A percentile compares a stretch with the other conserved stretches of the same genome.
Evolutionary conservation across 2,329 filamentous ascomycete species (phyloP).

Genomic region (Cercospora citrullina): DNA sequence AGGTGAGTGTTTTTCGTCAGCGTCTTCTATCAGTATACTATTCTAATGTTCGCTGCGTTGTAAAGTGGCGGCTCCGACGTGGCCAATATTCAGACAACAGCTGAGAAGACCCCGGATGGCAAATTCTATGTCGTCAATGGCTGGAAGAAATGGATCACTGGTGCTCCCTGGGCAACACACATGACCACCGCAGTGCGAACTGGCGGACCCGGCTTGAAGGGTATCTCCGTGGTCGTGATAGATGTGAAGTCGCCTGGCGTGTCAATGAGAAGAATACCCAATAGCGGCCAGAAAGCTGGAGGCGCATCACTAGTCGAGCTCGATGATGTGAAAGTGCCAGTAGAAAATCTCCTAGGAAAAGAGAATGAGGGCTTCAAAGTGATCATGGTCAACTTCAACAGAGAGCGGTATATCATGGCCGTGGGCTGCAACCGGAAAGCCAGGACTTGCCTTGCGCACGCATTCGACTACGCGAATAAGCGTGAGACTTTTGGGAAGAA

Average conservation of each 20-base stretch:
- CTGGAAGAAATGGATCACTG: slow-evolving; percentile 62
- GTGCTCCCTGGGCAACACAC: slow-evolving; percentile 43
- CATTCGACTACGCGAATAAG: slow-evolving; percentile 37
- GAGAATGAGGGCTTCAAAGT: slow-evolving; percentile 59
- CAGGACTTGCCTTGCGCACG: slow-evolving; percentile 35
- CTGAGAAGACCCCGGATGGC: slow-evolving; percentile 46
- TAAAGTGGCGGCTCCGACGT: slow-evolving; percentile 60
- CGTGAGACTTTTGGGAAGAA: slow-evolving; percentile 40
- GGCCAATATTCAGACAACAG: slow-evolving; percentile 62
- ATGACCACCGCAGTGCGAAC: slow-evolving; percentile 61
- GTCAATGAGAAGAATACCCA: slow-evolving; percentile 57
- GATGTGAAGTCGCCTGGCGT: slow-evolving; percentile 54
- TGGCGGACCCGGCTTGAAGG: slow-evolving; percentile 50
- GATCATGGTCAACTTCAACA: slow-evolving; percentile 61
- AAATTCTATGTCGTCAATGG: slow-evolving; percentile 64
- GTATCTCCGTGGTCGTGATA: slow-evolving; percentile 61
- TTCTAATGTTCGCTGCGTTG: background rate
- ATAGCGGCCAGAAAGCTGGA: slow-evolving; percentile 67
- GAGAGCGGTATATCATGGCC: slow-evolving; percentile 60
- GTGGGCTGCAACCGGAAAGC: slow-evolving; percentile 59
- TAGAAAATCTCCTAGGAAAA: slow-evolving; percentile 54
- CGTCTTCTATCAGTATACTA: background rate
- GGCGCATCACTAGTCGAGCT: slow-evolving; percentile 53
- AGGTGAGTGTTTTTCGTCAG: slow-evolving; percentile 6
- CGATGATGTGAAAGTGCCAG: slow-evolving; percentile 57